Evolutionary conservation across 352 stramenopile species (phyloP).

Genomic region (Nothophytophthora sp.): DNA sequence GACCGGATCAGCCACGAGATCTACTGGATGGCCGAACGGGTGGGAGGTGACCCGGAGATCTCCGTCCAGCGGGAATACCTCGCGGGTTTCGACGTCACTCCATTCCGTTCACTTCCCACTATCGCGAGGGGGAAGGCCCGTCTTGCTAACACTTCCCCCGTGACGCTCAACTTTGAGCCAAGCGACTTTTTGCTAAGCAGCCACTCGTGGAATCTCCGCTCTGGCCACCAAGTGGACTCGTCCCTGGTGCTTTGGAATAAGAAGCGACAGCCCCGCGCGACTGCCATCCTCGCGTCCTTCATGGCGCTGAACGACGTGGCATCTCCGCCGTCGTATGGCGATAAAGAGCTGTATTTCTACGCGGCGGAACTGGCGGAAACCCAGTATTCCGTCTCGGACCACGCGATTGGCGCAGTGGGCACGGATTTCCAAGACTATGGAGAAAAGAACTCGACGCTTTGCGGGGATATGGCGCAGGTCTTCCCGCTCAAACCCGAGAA

Average conservation of each 20-base stretch:
- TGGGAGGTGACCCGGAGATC: constrained; percentile 9
- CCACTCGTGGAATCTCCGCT: constrained; percentile 48
- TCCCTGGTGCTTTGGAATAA: constrained; percentile 63
- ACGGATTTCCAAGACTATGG: constrained; percentile 19
- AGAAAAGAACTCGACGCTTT: constrained; percentile 25
- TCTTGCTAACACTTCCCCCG: constrained; percentile 9
- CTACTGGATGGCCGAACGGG: constrained; percentile 28
- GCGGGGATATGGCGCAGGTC: constrained; percentile 23
- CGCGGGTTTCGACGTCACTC: constrained; percentile 32
- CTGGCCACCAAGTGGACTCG: constrained; percentile 55
- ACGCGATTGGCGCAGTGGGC: constrained; percentile 22
- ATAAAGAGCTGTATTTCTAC: constrained; percentile 61
- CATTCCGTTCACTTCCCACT: constrained; percentile 26
- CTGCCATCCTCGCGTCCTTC: constrained; percentile 45
- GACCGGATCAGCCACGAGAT: constrained; percentile 38
- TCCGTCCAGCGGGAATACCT: constrained; percentile 36
- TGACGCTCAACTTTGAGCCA: constrained; percentile 26
- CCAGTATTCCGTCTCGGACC: constrained; percentile 49
- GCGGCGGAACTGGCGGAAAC: constrained; percentile 51
- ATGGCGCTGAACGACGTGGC: constrained; percentile 20
- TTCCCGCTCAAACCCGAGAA: constrained; percentile 18
- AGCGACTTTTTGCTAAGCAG: constrained; percentile 36
- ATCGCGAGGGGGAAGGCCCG: constrained; percentile 24
- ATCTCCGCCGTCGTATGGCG: constrained; percentile 39
- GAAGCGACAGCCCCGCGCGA: constrained; percentile 39